A percentile compares a stretch with the other conserved stretches of the same genome.
Evolutionary conservation across 164 flowering plant genomes (phyloP).

Genomic region (Amborella trichopoda): DNA sequence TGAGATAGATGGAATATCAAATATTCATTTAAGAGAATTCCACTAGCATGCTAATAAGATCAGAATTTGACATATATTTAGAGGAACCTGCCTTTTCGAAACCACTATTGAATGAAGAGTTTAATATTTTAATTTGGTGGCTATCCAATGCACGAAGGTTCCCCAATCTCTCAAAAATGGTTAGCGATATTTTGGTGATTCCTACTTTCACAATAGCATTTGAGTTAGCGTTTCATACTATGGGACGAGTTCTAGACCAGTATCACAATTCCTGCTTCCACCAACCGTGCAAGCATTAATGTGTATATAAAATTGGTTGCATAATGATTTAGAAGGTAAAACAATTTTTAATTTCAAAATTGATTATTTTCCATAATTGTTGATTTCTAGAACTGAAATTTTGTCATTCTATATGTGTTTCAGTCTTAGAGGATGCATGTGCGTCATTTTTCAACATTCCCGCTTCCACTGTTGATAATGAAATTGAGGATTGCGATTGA

Average conservation of each 20-base stretch:
- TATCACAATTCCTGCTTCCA: constrained; percentile 1
- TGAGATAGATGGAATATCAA: background rate
- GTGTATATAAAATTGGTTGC: constrained; percentile 2
- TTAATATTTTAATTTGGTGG: constrained; percentile 19
- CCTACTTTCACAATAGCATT: constrained; percentile 10
- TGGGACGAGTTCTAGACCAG: constrained; percentile 6
- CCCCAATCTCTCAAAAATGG: constrained; percentile 20
- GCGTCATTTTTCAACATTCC: too few species aligned
- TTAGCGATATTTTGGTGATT: constrained; percentile 19
- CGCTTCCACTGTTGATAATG: too few species aligned
- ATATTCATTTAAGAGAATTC: constrained; percentile 1
- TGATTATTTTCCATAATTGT: too few species aligned
- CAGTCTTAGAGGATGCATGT: too few species aligned
- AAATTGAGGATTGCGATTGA: too few species aligned
- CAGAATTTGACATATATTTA: constrained; percentile 5
- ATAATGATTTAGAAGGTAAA: too few species aligned
- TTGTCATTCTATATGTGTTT: too few species aligned
- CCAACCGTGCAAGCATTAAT: constrained; percentile 3
- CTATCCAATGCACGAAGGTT: constrained; percentile 10
- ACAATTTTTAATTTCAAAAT: too few species aligned
- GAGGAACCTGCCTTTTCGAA: constrained; percentile 6
- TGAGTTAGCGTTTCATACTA: constrained; percentile 7
- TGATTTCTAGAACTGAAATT: too few species aligned
- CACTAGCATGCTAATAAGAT: background rate
- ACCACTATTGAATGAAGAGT: constrained; percentile 5